Conservation (phyloP, 164 flowering plant genomes). For the Taxillus chinensis region DNA sequence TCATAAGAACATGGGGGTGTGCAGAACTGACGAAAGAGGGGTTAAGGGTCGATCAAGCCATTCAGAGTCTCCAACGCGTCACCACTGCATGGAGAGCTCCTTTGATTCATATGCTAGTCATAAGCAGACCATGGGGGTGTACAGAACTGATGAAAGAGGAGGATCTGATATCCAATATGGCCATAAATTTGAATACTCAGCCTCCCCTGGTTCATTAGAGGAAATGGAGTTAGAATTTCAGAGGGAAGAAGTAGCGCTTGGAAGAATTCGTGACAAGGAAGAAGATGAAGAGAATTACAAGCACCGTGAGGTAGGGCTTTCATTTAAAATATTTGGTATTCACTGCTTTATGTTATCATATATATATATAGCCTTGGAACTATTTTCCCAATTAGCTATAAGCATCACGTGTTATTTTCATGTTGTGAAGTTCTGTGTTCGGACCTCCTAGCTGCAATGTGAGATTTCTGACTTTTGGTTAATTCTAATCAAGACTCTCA, state of each 20-base stretch:
- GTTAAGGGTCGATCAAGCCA: constrained; percentile 62
- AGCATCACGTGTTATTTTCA: not conserved
- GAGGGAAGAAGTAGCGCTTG: constrained; percentile 80
- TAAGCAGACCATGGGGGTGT: constrained; percentile 34
- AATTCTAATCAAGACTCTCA: constrained; percentile 40
- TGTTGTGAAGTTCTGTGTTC: not conserved
- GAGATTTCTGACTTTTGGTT: constrained; percentile 13
- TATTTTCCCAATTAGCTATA: too few species aligned
- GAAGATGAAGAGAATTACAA: constrained; percentile 94
- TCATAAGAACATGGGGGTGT: too few species aligned
- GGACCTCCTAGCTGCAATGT: not conserved
- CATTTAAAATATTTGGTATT: not conserved
- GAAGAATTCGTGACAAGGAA: constrained; percentile 70
- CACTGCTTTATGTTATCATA: not conserved
- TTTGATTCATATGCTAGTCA: constrained; percentile 61
- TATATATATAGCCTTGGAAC: not conserved
- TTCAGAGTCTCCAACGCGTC: constrained; percentile 71
- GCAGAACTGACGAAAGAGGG: constrained; percentile 16
- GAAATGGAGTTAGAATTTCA: constrained; percentile 80
- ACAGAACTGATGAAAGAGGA: constrained; percentile 49
- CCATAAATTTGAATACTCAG: constrained; percentile 40
- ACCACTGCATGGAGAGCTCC: constrained; percentile 34
- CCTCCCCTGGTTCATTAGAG: constrained; percentile 56
- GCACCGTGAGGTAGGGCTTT: constrained; percentile 78
- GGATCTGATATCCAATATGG: constrained; percentile 38